Base-by-base conservation (phyloP, 345 rosid species). In the Ceriops decandra region DNA sequence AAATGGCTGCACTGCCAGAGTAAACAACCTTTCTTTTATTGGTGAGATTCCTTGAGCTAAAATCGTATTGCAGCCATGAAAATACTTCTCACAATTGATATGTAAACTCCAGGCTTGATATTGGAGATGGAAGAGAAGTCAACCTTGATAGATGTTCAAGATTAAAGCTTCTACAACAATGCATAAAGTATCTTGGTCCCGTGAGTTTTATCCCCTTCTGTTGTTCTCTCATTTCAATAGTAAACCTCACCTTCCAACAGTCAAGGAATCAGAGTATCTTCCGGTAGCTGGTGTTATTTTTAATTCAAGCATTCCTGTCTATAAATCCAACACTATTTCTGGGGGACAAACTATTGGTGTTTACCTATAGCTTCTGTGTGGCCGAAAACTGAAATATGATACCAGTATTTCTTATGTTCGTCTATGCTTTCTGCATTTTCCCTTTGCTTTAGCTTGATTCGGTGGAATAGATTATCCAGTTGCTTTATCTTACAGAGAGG, bases 101-200 rank as follows among this genome's bases (percentile, higher is more conserved):
- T 66, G 6, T 58, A 69, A n/a, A 5, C 13, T 32, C 67, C 82
- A 93, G 98, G 98, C 96, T 93, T 57, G 97, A 93, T 69, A 85
- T 93, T 30, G 97, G 97, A 78, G 85, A 82, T 71, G 98, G 98
- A 46, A 87, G 70, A 87, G 87, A 85, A 78, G 76, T 84, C 51
- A 75, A 80, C 75, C 83, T 78, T 15, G 97, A 90, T 52, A 86
- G 84, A 68, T 93, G 98, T 72, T 85, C 83, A 19, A 74, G 92
- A 69, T 72, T 80, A 28, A 90, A 82, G 83, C 96, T 93, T 73
- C 89, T 84, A 46, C 97, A 87, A 32, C 98, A 93, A 71, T 87
- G 96, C 84, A 90, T 93, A 73, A 90, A 90, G 81, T 90, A 93
- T 76, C 98, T 93, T 26, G 97, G 92, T 70, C 97, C 93, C 66